Percentiles rank a stretch among this genome's conserved stretches.
Conservation (phyloP, 2,329 filamentous ascomycete species). For the Tothia fuscella region DNA sequence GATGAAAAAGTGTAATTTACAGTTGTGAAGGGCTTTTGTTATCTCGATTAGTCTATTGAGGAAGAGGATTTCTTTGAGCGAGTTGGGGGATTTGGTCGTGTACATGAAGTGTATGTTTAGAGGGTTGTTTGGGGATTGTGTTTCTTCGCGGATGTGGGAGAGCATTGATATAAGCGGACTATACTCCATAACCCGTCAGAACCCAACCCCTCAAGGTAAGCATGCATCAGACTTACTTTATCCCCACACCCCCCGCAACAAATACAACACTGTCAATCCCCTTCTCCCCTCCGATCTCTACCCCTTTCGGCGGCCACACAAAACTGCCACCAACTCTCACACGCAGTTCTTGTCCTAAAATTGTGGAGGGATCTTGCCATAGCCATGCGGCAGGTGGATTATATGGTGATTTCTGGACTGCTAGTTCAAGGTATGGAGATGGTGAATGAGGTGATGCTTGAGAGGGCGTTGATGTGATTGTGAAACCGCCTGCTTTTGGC, state of each 20-base stretch:
- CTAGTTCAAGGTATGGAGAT: constrained; percentile 57
- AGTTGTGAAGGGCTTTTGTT: neutral
- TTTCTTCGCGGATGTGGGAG: neutral
- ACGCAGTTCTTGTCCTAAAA: constrained; percentile 46
- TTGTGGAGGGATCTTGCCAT: constrained; percentile 46
- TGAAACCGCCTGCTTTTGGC: constrained; percentile 69
- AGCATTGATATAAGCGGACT: constrained; percentile 66
- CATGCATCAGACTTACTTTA: constrained; percentile 46
- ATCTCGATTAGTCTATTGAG: constrained; percentile 21
- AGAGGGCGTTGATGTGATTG: constrained; percentile 63
- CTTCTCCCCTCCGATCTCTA: neutral
- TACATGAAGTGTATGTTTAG: constrained; percentile 7
- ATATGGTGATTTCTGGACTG: constrained; percentile 56
- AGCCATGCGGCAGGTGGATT: constrained; percentile 70
- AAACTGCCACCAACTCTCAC: constrained; percentile 75
- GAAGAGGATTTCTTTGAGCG: constrained; percentile 22
- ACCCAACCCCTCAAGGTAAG: constrained; percentile 12
- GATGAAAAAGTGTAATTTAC: constrained; percentile 23
- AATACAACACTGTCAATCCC: constrained; percentile 53
- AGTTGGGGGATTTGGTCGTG: constrained; percentile 13
- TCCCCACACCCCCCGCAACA: constrained; percentile 69
- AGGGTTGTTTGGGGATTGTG: neutral
- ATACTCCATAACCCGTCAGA: neutral
- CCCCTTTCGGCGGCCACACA: constrained; percentile 52
- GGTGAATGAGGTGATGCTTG: constrained; percentile 16